Evolutionary conservation across 2,329 filamentous ascomycete species (phyloP), one percentile per base, ranked within the genome.

Genomic region (Cryphonectria naterciae): DNA sequence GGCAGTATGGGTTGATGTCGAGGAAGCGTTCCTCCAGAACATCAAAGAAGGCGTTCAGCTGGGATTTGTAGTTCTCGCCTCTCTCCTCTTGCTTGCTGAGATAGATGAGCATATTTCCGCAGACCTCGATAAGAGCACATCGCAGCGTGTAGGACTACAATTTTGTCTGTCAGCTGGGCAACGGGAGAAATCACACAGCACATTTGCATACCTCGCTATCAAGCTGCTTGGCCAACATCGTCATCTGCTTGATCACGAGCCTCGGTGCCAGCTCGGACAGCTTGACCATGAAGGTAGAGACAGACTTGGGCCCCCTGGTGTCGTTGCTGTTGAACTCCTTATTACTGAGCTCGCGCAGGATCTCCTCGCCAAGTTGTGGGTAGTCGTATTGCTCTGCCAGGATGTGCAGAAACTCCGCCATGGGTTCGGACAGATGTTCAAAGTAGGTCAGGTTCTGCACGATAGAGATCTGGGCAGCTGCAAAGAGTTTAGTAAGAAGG

Each of bases 321-420:
- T 99, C 97, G 77, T 97, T 99, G 73, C 92, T 95, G 81, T 97
- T 98, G 84, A 98, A 99, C 78, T 98, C 95, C 80, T 97, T 99
- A 82, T 95, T 97, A 80, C 95, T 97, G 75, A 99, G 88, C 79
- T 99, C 96, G 77, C 94, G 91, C 71, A 99, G 82, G 41, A 98
- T 93, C 79, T 99, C 96, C 79, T 98, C 96, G 5, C 94, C 92
- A 11, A 99, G 86, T 78, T 99, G 96, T 22, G 95, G 93, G 79
- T 98, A 97, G 81, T 99, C 96, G 83, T 98, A 99, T 83, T 98
- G 95, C 79, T 98, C 95, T 0, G 95, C 92, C 37, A 99, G 85
- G 77, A 98, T 99, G 77, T 98, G 94, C 5, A 99, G 84, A 77
- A 99, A 97, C 80, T 99, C 97, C 43, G 96, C 96, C 96, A 99